These are phyloP conservation scores for Aspergillus baeticus DNA, from an alignment of 495 filamentous ascomycete species.

Conservation along the genomic window DNA sequence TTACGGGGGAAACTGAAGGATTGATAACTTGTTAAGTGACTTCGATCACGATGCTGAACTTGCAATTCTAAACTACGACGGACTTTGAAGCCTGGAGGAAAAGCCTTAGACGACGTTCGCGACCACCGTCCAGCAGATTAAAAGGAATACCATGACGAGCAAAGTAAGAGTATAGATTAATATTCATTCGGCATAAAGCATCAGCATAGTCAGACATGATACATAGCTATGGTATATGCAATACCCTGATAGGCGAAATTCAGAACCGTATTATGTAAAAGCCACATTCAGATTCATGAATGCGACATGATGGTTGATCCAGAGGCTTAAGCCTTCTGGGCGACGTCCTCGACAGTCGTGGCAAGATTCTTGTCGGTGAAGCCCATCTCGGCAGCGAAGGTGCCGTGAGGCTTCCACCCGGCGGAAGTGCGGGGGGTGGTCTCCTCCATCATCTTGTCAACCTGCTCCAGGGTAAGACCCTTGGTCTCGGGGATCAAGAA, in stretches of 20 bases:
- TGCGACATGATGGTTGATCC: background rate
- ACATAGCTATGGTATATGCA: slow-evolving; percentile 2
- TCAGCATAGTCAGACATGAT: slow-evolving; percentile 3
- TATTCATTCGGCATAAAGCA: slow-evolving; percentile 3
- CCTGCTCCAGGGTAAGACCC: slow-evolving; percentile 83
- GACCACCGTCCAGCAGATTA: no score
- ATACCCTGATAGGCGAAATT: background rate
- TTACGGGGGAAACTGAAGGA: no score
- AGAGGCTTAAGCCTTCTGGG: slow-evolving; percentile 32
- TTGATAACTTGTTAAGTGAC: no score
- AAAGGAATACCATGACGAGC: no score
- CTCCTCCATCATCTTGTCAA: slow-evolving; percentile 90
- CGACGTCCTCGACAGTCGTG: slow-evolving; percentile 27
- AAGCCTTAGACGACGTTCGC: no score
- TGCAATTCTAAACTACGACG: no score
- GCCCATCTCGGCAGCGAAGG: slow-evolving; percentile 67
- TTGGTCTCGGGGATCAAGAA: slow-evolving; percentile 85
- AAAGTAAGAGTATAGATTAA: background rate
- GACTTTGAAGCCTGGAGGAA: no score
- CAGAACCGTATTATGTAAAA: background rate
- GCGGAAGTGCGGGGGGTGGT: slow-evolving; percentile 71
- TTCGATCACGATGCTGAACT: no score
- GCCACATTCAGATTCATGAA: background rate
- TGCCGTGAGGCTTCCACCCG: slow-evolving; percentile 71
- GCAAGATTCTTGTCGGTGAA: slow-evolving; percentile 38